A percentile compares a stretch with the other conserved stretches of the same genome.
Evolutionary conservation across 768 basidiomycete species (phyloP).

Genomic region (Peribolospora kevripleyi): DNA sequence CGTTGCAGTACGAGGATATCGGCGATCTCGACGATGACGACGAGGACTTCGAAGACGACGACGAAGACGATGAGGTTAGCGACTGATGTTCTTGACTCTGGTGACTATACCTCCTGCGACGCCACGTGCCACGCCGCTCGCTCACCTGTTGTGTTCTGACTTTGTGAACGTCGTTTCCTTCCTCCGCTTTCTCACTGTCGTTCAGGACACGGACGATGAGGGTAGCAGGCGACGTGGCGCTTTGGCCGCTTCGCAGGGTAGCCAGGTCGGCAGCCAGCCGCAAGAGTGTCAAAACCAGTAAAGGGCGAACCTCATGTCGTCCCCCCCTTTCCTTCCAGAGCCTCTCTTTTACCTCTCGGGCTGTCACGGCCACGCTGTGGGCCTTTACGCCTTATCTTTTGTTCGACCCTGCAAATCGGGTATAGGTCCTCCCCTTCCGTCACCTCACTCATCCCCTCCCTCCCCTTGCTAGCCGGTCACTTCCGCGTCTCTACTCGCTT

Average conservation of each 20-base stretch:
- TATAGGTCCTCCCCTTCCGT: no score
- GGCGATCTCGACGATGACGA: slow-evolving; percentile 14
- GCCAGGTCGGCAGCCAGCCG: slow-evolving; percentile 20
- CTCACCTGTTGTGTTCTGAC: not conserved
- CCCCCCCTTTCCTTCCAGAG: no score
- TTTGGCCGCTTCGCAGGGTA: slow-evolving; percentile 12
- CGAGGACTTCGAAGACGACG: slow-evolving; percentile 32
- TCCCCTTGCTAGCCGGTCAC: no score
- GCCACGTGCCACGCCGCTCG: not conserved
- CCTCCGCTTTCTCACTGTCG: not conserved
- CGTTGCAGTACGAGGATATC: slow-evolving; percentile 43
- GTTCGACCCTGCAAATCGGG: no score
- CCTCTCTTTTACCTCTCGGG: no score
- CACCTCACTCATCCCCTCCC: no score
- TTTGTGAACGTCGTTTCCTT: not conserved
- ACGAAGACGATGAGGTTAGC: slow-evolving; percentile 43
- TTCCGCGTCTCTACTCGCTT: no score
- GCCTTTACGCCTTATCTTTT: no score
- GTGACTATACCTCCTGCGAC: slow-evolving; percentile 28
- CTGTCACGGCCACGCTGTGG: no score
- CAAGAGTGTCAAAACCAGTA: slow-evolving; percentile 88
- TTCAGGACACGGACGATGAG: slow-evolving; percentile 8
- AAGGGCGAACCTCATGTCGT: not conserved
- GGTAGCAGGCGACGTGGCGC: slow-evolving; percentile 6
- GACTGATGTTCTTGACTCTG: slow-evolving; percentile 35